phyloP scores from a whole-genome alignment of 2,329 filamentous ascomycete genomes.

The Diaporthe caulivora region DNA sequence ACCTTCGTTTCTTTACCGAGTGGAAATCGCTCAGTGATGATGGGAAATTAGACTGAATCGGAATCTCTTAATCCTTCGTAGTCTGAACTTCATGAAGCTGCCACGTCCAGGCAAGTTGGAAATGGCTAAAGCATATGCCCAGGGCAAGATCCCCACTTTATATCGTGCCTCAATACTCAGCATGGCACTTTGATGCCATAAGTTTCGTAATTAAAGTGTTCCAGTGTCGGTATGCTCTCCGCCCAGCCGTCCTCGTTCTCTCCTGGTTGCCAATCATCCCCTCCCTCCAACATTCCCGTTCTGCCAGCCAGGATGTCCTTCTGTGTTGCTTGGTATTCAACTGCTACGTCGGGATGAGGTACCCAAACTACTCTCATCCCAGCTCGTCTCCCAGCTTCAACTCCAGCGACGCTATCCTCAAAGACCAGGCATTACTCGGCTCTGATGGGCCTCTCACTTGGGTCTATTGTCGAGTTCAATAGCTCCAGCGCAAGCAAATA shows the following conservation, averaged over 20 bases:
- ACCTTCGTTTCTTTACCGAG: too few species aligned
- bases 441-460: neutral
- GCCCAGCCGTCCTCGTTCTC: neutral
- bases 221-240: neutral
- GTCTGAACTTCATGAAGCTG: too few species aligned
- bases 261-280: neutral
- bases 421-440: neutral
- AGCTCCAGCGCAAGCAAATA: neutral
- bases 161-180: neutral
- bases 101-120: too few species aligned
- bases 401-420: neutral
- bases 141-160: too few species aligned
- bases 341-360: neutral
- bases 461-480: neutral
- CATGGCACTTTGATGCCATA: neutral
- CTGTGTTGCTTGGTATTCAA: neutral
- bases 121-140: too few species aligned
- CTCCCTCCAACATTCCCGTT: neutral
- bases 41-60: too few species aligned
- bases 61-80: too few species aligned
- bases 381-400: neutral
- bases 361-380: neutral
- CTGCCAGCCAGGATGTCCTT: neutral
- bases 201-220: neutral
- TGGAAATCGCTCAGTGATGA: too few species aligned